Evolutionary conservation across 2,329 filamentous ascomycete species (phyloP), one percentile per base, ranked within the genome.

Genomic region (Trichocomaceae sp.): DNA sequence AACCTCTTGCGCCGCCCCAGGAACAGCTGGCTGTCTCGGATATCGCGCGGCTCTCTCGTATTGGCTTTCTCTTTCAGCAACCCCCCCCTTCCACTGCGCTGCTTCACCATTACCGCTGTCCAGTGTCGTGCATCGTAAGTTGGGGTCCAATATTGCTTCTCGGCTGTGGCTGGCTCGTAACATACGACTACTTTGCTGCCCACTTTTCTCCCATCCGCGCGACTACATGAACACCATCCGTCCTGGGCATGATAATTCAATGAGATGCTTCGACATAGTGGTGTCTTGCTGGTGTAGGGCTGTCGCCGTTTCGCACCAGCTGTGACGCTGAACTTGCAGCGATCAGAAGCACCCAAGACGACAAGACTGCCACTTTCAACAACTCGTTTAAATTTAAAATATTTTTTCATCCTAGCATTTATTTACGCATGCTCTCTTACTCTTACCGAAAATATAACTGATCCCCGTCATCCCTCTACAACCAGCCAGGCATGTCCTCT

Each of bases 91-190:
- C 19, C 9, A 5, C 39, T 6, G 17, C 39, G 8, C 17, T 42
- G 39, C 19, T 13, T 20, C 19, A 22, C 10, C 39, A 13, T 12
- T 20, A 22, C 17, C 19, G 10, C 17, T 17, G 39, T 17, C 17
- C 19, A 5, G 5, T 17, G 39, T 17, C 17, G 9, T 42, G 37
- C 19, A 22, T 42, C 39, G 9, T 5, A 42, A 31, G 10, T 53
- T 53, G 51, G 51, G 51, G 51, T 47, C 51, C 51, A 47, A 47
- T n/a, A n/a, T 52, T 52, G 31, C 39, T 42, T 19, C 26, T n/a
- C 50, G 31, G 33, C 44, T 53, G 51, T 39, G 51, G 44, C 51
- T 53, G 23, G 42, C 19, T 29, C 44, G 44, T 46, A 26, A 41
- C 39, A 52, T 33, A 51, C 35, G 41, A 46, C 19, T 7, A 19